Evolutionary conservation across 352 stramenopile species (phyloP).

Genomic region (Phytopythium litorale): DNA sequence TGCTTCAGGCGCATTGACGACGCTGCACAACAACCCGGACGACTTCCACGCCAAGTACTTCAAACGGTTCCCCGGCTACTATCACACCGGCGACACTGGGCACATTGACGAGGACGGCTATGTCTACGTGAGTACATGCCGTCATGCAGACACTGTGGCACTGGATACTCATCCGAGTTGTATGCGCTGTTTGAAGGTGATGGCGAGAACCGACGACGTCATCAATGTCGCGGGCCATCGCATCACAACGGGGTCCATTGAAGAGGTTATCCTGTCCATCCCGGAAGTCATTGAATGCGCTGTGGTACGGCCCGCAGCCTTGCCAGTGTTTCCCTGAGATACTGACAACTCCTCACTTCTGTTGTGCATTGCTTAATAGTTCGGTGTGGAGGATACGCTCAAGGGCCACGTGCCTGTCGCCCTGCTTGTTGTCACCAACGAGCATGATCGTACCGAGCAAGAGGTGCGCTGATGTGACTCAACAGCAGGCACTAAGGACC

Average conservation of each 20-base stretch:
- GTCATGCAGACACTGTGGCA: neutral
- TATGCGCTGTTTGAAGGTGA: slow-evolving; percentile 44
- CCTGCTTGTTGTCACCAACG: slow-evolving; percentile 40
- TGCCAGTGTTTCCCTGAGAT: too few relatives aligned
- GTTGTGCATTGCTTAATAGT: slow-evolving; percentile 15
- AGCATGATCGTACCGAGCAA: slow-evolving; percentile 26
- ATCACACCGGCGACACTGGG: slow-evolving; percentile 85
- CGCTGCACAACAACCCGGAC: slow-evolving; percentile 82
- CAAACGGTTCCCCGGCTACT: slow-evolving; percentile 82
- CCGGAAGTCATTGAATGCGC: slow-evolving; percentile 85
- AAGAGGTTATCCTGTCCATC: slow-evolving; percentile 87
- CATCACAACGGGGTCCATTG: slow-evolving; percentile 84
- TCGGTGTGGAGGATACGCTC: slow-evolving; percentile 35
- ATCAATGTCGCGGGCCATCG: slow-evolving; percentile 90
- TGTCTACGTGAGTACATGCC: slow-evolving; percentile 53
- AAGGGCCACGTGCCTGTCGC: slow-evolving; percentile 45
- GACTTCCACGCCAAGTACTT: slow-evolving; percentile 85
- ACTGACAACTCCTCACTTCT: neutral
- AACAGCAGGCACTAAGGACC: neutral
- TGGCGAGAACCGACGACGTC: slow-evolving; percentile 89
- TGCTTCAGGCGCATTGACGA: slow-evolving; percentile 51
- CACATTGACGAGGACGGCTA: slow-evolving; percentile 90
- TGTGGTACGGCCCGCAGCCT: slow-evolving; percentile 34
- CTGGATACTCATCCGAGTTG: neutral
- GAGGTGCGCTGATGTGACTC: slow-evolving; percentile 14